A percentile compares a stretch with the other conserved stretches of the same genome.
These are phyloP conservation scores for Odontarrhena argentea DNA, from an alignment of 345 rosid species.

Conservation along the genomic window DNA sequence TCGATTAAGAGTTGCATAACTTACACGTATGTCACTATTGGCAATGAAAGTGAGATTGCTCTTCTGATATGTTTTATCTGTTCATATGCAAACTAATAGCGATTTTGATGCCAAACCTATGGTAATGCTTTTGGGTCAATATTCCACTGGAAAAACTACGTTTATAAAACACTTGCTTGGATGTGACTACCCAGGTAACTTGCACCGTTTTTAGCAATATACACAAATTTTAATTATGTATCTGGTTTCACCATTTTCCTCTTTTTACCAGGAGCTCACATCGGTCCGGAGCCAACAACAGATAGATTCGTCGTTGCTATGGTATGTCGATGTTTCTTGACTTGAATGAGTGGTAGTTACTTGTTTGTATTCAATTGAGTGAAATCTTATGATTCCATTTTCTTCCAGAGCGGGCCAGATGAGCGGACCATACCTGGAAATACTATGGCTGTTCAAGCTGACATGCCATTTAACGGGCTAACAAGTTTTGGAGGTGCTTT, in stretches of 20 bases:
- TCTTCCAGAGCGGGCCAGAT: constrained; percentile 74
- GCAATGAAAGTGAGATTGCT: not conserved
- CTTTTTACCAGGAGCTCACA: constrained; percentile 77
- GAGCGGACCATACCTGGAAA: constrained; percentile 83
- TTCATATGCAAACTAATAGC: constrained; percentile 63
- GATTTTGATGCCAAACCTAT: constrained; percentile 97
- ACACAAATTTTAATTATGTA: not conserved
- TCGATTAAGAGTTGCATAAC: not conserved
- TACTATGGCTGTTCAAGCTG: constrained; percentile 90
- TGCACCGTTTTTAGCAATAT: not conserved
- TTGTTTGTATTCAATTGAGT: not conserved
- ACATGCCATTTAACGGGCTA: constrained; percentile 80
- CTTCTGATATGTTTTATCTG: constrained; percentile 24
- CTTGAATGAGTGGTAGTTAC: constrained; percentile 7
- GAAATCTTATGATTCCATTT: not conserved
- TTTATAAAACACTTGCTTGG: constrained; percentile 86
- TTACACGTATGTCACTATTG: not conserved
- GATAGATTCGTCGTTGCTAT: constrained; percentile 97
- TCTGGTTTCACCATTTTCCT: constrained; percentile 19
- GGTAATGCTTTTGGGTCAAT: constrained; percentile 97
- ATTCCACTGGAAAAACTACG: constrained; percentile 96
- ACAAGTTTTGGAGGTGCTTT: constrained; percentile 91
- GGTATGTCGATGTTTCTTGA: constrained; percentile 48
- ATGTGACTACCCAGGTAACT: constrained; percentile 79
- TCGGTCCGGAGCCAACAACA: constrained; percentile 99